Percentiles rank a stretch among this genome's conserved stretches.
These are phyloP conservation scores for Epichloe amarillans DNA, from an alignment of 2,329 filamentous ascomycete species.

Conservation along the genomic window DNA sequence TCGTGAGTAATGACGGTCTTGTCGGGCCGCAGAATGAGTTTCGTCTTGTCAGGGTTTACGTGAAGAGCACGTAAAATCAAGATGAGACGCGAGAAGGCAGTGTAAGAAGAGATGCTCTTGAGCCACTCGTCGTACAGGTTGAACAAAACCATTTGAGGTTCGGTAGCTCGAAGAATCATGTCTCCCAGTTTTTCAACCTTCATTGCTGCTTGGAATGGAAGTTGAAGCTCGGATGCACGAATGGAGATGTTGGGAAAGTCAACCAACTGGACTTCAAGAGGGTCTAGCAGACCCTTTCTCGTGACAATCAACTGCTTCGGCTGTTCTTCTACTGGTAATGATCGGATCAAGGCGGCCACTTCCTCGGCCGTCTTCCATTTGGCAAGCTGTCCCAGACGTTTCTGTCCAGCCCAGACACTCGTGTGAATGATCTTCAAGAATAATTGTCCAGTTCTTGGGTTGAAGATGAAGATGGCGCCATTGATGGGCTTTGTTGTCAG, in stretches of 20 bases:
- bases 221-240: conserved; percentile 85
- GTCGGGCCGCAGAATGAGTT: conserved; percentile 85
- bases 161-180: conserved; percentile 94
- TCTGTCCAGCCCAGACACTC: conserved; percentile 97
- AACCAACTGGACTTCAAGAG: conserved; percentile 88
- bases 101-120: conserved; percentile 97
- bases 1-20: conserved; percentile 98
- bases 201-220: conserved; percentile 99
- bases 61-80: conserved; percentile 89
- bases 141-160: conserved; percentile 99
- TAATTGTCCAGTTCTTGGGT: conserved; percentile 91
- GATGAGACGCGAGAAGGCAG: conserved; percentile 89
- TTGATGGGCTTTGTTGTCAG: conserved; percentile 99
- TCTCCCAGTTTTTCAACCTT: conserved; percentile 98
- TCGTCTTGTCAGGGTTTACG: conserved; percentile 97
- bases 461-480: conserved; percentile 99
- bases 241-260: conserved; percentile 99
- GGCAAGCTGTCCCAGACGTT: conserved; percentile 92
- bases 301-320: conserved; percentile 98
- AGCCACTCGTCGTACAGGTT: conserved; percentile 98
- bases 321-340: conserved; percentile 91
- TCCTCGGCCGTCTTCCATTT: conserved; percentile 99
- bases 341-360: conserved; percentile 93
- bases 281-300: conserved; percentile 90
- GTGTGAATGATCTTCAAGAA: conserved; percentile 99